Evolutionary conservation across 106 monocot genomes (phyloP).

Genomic region (Gastrodia elata): DNA sequence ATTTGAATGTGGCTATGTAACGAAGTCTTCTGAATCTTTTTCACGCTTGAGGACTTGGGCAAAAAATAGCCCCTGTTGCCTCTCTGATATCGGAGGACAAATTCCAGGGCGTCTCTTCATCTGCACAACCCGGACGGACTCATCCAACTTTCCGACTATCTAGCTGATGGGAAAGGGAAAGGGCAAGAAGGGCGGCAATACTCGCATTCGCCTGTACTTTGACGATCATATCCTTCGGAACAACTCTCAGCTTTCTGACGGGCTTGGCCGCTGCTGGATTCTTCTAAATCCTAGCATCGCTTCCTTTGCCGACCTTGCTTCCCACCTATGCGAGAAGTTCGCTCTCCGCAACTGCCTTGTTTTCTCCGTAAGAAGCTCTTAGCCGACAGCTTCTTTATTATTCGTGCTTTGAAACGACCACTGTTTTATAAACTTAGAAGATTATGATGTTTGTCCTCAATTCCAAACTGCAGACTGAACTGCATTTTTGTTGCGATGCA

Average conservation of each 20-base stretch:
- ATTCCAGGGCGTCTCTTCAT: too few species aligned
- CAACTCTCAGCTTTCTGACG: conserved; percentile 5
- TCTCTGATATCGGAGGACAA: too few species aligned
- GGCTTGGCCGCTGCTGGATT: conserved; percentile 4
- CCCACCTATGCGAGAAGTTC: conserved; percentile 1
- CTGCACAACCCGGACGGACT: too few species aligned
- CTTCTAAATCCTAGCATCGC: conserved; percentile 6
- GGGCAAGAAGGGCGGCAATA: not conserved
- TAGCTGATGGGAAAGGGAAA: not conserved
- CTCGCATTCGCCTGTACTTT: not conserved
- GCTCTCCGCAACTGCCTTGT: not conserved
- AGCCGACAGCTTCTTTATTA: too few species aligned
- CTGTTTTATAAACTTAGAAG: not conserved
- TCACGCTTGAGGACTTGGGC: too few species aligned
- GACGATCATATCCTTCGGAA: not conserved
- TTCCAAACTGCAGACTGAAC: not conserved
- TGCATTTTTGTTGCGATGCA: not conserved
- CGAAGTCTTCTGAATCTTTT: too few species aligned
- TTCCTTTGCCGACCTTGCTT: conserved; percentile 1
- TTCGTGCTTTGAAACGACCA: not conserved
- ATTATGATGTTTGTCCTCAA: not conserved
- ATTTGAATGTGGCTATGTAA: too few species aligned
- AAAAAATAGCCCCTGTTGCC: too few species aligned
- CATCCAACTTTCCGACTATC: not conserved
- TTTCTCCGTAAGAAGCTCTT: not conserved